phyloP scores from a whole-genome alignment of 176 grass and related monocot species.

The Paspalum vaginatum region DNA sequence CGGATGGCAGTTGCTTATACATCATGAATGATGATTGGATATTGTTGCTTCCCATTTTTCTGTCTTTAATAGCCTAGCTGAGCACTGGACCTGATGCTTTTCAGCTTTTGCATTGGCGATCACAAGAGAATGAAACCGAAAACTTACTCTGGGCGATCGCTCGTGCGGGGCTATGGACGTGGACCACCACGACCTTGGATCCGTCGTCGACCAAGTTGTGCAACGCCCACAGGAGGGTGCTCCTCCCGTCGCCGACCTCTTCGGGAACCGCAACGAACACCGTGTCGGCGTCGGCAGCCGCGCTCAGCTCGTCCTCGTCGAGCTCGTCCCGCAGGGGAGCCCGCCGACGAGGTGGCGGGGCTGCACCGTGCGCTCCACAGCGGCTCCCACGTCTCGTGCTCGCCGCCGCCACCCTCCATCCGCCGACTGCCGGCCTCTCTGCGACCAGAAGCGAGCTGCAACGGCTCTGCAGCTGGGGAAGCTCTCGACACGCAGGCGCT shows the following conservation, averaged over 20 bases:
- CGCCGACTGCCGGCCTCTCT: not conserved
- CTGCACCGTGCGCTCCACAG: constrained; percentile 16
- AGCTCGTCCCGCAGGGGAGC: not conserved
- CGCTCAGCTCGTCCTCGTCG: not conserved
- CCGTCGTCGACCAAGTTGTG: constrained; percentile 54
- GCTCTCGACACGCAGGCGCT: not conserved
- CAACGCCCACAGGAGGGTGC: constrained; percentile 58
- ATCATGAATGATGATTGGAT: too few relatives aligned
- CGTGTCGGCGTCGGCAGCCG: constrained; percentile 23
- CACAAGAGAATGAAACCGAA: not conserved
- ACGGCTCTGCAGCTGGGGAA: not conserved
- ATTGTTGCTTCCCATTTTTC: too few relatives aligned
- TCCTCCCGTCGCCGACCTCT: constrained; percentile 55
- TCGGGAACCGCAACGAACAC: constrained; percentile 65
- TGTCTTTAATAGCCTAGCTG: too few relatives aligned
- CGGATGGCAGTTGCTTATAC: not conserved
- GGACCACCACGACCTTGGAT: constrained; percentile 45
- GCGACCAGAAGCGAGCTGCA: not conserved
- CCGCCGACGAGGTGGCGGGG: constrained; percentile 9
- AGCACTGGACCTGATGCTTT: too few relatives aligned
- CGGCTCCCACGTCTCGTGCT: constrained; percentile 21
- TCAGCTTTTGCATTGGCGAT: too few relatives aligned
- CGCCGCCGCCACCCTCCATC: not conserved
- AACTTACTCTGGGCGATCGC: constrained; percentile 57
- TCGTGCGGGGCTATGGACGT: constrained; percentile 60